phyloP scores from a whole-genome alignment of 306 rosid genomes.

The Delonix regia region DNA sequence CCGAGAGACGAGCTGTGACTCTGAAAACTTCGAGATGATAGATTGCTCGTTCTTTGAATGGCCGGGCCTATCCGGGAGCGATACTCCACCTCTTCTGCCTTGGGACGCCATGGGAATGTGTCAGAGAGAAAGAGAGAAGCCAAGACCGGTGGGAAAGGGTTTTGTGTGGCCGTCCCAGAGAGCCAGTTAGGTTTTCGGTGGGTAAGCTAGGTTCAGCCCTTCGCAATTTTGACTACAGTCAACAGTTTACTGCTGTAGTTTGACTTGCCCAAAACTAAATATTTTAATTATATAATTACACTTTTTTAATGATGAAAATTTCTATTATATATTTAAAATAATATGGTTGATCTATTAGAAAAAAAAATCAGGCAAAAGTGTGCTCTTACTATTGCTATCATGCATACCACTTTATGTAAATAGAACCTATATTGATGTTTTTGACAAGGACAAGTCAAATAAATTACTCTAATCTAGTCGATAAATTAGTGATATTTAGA shows the following conservation, averaged over 20 bases:
- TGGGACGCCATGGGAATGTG: constrained; percentile 61
- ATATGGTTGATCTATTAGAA: too few species aligned
- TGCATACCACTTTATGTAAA: too few species aligned
- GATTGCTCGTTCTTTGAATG: constrained; percentile 36
- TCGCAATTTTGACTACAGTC: neutral
- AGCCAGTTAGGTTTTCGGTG: neutral
- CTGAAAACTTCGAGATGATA: constrained; percentile 54
- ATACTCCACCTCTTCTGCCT: constrained; percentile 74
- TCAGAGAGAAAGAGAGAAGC: neutral
- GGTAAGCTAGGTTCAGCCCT: neutral
- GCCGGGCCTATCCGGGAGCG: constrained; percentile 70
- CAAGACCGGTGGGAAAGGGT: neutral
- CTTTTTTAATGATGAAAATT: too few species aligned
- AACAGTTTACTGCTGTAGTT: neutral
- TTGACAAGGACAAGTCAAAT: too few species aligned
- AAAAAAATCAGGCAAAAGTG: too few species aligned
- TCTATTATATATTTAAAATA: too few species aligned
- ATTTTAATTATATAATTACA: too few species aligned
- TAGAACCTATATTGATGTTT: too few species aligned
- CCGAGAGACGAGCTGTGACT: constrained; percentile 55
- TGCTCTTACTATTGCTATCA: too few species aligned
- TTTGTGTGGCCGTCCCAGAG: neutral
- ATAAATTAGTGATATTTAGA: too few species aligned
- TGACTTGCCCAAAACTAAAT: neutral
- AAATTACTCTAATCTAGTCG: too few species aligned